Conservation (phyloP, 2,329 filamentous ascomycete genomes). For the Lachnellula suecica region DNA sequence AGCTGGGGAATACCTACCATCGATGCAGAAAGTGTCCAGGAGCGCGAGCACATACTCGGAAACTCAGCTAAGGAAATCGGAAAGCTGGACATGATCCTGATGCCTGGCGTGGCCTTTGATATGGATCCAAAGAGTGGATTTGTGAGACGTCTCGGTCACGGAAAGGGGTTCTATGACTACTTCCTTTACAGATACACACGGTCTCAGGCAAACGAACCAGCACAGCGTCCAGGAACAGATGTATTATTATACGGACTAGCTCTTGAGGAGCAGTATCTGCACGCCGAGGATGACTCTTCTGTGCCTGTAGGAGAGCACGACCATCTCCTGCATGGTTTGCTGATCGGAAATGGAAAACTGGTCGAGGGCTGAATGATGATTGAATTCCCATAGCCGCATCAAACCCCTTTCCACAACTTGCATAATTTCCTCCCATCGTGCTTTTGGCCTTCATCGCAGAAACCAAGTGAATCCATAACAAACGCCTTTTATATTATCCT, state of each 20-base stretch:
- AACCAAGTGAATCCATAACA: slow-evolving; percentile 17
- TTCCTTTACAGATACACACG: slow-evolving; percentile 74
- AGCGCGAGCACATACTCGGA: slow-evolving; percentile 73
- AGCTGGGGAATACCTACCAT: slow-evolving; percentile 95
- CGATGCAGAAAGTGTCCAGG: slow-evolving; percentile 59
- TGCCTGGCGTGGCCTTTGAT: slow-evolving; percentile 94
- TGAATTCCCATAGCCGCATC: slow-evolving; percentile 12
- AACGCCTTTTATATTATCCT: slow-evolving; percentile 26
- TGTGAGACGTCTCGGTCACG: slow-evolving; percentile 82
- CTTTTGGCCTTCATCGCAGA: slow-evolving; percentile 20
- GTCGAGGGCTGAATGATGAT: slow-evolving; percentile 33
- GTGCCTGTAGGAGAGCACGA: slow-evolving; percentile 78
- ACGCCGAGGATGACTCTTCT: slow-evolving; percentile 52
- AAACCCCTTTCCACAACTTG: slow-evolving; percentile 10
- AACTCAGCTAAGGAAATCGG: slow-evolving; percentile 41
- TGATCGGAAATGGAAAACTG: slow-evolving; percentile 68
- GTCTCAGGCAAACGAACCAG: slow-evolving; percentile 31
- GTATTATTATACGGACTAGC: slow-evolving; percentile 72
- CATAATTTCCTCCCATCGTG: slow-evolving; percentile 9
- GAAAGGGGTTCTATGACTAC: slow-evolving; percentile 95
- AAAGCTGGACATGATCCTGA: slow-evolving; percentile 79
- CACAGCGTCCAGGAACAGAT: slow-evolving; percentile 59
- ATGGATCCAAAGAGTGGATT: slow-evolving; percentile 47
- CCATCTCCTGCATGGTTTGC: slow-evolving; percentile 74
- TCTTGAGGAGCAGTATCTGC: slow-evolving; percentile 80